Conservation (phyloP, 176 grass and related monocot species). For the Aechmea fasciata region DNA sequence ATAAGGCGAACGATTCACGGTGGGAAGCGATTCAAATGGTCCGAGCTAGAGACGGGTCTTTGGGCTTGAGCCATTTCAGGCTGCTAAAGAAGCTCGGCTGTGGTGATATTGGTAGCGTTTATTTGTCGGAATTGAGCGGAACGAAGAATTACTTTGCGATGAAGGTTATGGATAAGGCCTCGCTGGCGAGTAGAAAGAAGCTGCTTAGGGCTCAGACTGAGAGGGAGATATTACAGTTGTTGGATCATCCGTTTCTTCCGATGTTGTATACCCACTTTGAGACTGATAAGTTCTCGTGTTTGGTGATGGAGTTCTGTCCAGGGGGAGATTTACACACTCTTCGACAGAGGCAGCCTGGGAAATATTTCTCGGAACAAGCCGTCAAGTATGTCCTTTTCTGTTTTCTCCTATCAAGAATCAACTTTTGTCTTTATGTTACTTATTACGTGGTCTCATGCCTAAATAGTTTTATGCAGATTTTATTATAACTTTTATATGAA, state of each 20-base stretch:
- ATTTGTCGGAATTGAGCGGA: slow-evolving; percentile 77
- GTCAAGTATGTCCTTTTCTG: slow-evolving; percentile 54
- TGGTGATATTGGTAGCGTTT: slow-evolving; percentile 81
- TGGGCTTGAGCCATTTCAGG: slow-evolving; percentile 75
- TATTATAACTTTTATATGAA: neutral
- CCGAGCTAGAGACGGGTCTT: slow-evolving; percentile 44
- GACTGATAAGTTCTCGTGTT: slow-evolving; percentile 76
- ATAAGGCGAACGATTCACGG: slow-evolving; percentile 77
- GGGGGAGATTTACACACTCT: slow-evolving; percentile 72
- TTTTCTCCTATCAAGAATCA: slow-evolving; percentile 1
- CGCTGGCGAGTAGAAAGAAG: slow-evolving; percentile 59
- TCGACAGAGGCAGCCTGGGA: slow-evolving; percentile 60
- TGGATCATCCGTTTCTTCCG: slow-evolving; percentile 76
- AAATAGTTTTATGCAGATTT: neutral
- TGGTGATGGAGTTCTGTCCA: slow-evolving; percentile 81
- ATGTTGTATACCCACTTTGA: slow-evolving; percentile 79
- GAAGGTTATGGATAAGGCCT: slow-evolving; percentile 82
- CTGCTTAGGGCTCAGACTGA: slow-evolving; percentile 71
- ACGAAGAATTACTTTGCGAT: slow-evolving; percentile 78
- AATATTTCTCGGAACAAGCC: slow-evolving; percentile 76
- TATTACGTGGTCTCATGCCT: neutral
- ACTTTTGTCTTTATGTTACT: neutral
- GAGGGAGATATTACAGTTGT: slow-evolving; percentile 63
- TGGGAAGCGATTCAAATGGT: slow-evolving; percentile 75
- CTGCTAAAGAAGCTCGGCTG: slow-evolving; percentile 68